A percentile compares a stretch with the other conserved stretches of the same genome.
These are phyloP conservation scores for Collybia sp. DNA, from an alignment of 768 basidiomycete species.

Conservation along the genomic window DNA sequence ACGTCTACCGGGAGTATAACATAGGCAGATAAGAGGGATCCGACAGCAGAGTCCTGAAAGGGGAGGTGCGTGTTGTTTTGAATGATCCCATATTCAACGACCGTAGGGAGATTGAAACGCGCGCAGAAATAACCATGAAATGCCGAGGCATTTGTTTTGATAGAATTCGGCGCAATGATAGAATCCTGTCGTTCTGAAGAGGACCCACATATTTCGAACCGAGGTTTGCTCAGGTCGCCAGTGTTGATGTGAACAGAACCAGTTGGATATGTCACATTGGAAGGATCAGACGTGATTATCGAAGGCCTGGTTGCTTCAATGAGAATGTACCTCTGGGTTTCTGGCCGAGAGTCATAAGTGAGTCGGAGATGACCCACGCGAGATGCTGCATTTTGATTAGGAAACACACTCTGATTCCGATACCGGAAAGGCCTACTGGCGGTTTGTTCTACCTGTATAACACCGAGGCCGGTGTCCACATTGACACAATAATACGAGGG, in stretches of 20 bases:
- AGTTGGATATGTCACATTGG: slow-evolving; percentile 46
- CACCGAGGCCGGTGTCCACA: slow-evolving; percentile 47
- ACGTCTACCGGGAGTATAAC: slow-evolving; percentile 33
- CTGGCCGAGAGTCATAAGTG: slow-evolving; percentile 39
- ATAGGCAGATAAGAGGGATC: slow-evolving; percentile 47
- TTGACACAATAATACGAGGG: slow-evolving; percentile 55
- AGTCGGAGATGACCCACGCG: slow-evolving; percentile 73
- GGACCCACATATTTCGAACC: slow-evolving; percentile 54
- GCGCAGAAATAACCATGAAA: slow-evolving; percentile 61
- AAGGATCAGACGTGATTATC: slow-evolving; percentile 47
- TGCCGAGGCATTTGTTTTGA: slow-evolving; percentile 23
- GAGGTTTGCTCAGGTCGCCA: not conserved
- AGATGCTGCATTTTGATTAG: slow-evolving; percentile 25
- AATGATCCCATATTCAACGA: slow-evolving; percentile 40
- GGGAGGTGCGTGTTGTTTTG: slow-evolving; percentile 34
- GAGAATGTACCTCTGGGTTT: slow-evolving; percentile 49
- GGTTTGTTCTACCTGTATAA: slow-evolving; percentile 54
- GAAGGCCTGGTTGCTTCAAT: slow-evolving; percentile 65
- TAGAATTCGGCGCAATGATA: slow-evolving; percentile 58
- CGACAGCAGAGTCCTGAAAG: slow-evolving; percentile 26
- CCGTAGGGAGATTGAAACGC: slow-evolving; percentile 41
- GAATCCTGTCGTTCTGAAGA: slow-evolving; percentile 69
- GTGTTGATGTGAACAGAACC: slow-evolving; percentile 41
- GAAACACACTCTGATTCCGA: not conserved
- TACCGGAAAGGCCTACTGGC: slow-evolving; percentile 41